A percentile compares a stretch with the other conserved stretches of the same genome.
phyloP scores from a whole-genome alignment of 371 early-diverging fungal species.

The Mortierella sp. region DNA sequence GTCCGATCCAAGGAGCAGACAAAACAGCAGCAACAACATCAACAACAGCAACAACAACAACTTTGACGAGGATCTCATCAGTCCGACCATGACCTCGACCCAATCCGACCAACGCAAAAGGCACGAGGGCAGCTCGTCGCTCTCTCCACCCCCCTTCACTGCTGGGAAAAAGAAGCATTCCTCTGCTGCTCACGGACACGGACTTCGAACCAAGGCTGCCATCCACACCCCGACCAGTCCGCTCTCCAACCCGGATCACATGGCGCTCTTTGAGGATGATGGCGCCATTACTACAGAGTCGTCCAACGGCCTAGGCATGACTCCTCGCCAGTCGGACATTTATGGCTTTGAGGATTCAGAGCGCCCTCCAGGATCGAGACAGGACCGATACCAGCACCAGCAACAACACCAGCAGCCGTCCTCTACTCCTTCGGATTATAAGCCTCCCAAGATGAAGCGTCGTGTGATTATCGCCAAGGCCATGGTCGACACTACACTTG shows the following conservation, averaged over 20 bases:
- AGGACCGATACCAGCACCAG: not conserved
- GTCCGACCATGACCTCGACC: conserved; percentile 17
- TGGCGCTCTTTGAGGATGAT: conserved; percentile 49
- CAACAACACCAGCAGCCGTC: conserved; percentile 8
- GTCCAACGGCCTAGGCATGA: conserved; percentile 19
- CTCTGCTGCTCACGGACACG: conserved; percentile 33
- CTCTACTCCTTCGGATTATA: conserved; percentile 26
- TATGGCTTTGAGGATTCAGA: conserved; percentile 21
- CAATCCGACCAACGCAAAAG: conserved; percentile 24
- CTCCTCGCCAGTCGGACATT: conserved; percentile 29
- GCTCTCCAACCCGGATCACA: conserved; percentile 58
- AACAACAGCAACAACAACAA: conserved; percentile 9
- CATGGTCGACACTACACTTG: conserved; percentile 89
- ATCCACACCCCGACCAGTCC: conserved; percentile 56
- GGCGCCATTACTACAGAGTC: not conserved
- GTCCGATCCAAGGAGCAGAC: conserved; percentile 26
- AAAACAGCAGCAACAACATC: conserved; percentile 4
- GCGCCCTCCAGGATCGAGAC: not conserved
- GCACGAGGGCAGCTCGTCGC: conserved; percentile 15
- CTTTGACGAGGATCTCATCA: not conserved
- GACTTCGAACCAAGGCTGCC: conserved; percentile 42
- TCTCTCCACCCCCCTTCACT: conserved; percentile 15
- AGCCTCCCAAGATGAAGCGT: conserved; percentile 60
- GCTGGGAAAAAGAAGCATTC: conserved; percentile 38
- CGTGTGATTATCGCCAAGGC: conserved; percentile 90